Base-by-base conservation (phyloP, 2,329 filamentous ascomycete species). In the Fonsecaea monophora region DNA sequence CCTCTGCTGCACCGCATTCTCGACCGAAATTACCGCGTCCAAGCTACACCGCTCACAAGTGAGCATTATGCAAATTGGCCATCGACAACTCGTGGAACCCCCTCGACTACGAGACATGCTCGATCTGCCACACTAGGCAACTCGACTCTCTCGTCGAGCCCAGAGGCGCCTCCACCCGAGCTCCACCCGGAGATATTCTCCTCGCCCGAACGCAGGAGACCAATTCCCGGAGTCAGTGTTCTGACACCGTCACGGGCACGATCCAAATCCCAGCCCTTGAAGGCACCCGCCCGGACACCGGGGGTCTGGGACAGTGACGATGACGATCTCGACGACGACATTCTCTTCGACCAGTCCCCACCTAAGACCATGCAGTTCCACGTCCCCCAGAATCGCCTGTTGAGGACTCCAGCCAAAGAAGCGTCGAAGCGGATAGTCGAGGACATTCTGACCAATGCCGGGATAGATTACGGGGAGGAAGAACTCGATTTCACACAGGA, bases 21-120 rank as follows among this genome's bases (percentile, higher is more conserved):
- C 4, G 94, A 98, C 82, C 97, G 96, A 80, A 97, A 91, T 65
- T 99, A 96, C 81, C 92, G 94, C 37, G 85, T 99, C 30, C 92
- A 96, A 78, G 92, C 94, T 5, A 99, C 95, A 9, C 95, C 95
- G 0, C 89, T 95, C 72, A 72, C 65, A 4, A 68, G 32, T 62
- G 66, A 56, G 42, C 69, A 64, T 34, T 65, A 68, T 30, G 50
- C 62, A 60, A 40, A 53, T 61, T 57, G 75, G 70, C 65, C 65
- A 30, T 45, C 38, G 42, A 70, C 32, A 30, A 69, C 25, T 62
- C 71, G 42, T 60, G 71, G 25, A 63, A 73, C 71, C 57, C 74
- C 64, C 68, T 75, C 48, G 72, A 77, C 67, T 3, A 54, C 77
- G 76, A 65, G 77, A 76, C 73, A 73, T 69, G 25, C 67, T 74